Conservation (phyloP, 257 asterid species). For the Ligustrum vulgare region DNA sequence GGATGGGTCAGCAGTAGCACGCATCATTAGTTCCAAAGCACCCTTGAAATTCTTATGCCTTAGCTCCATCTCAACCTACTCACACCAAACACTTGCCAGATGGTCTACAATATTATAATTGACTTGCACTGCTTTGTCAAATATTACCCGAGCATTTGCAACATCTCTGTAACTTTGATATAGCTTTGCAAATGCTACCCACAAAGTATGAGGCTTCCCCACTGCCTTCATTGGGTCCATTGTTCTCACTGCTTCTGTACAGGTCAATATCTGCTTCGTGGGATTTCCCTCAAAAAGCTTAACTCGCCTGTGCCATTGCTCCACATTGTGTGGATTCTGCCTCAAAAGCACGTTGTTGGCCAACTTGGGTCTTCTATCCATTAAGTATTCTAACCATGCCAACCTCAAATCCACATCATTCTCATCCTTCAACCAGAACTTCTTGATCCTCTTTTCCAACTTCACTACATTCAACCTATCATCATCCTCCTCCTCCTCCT, state of each 20-base stretch:
- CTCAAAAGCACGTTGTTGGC: conserved; percentile 97
- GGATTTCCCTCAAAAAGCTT: conserved; percentile 92
- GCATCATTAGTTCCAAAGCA: conserved; percentile 87
- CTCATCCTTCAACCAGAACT: conserved; percentile 78
- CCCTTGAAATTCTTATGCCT: conserved; percentile 85
- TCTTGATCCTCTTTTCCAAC: conserved; percentile 61
- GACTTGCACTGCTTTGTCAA: conserved; percentile 98
- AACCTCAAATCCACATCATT: conserved; percentile 87
- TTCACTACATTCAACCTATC: conserved; percentile 64
- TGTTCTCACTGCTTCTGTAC: conserved; percentile 93
- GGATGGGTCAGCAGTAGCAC: conserved; percentile 98
- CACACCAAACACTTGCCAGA: conserved; percentile 95
- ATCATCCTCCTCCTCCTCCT: conserved; percentile 45
- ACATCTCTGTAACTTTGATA: conserved; percentile 78
- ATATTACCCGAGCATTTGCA: conserved; percentile 83
- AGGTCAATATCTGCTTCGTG: conserved; percentile 80
- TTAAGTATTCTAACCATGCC: conserved; percentile 81
- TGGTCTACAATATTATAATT: conserved; percentile 85
- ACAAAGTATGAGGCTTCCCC: conserved; percentile 93
- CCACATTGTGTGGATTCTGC: conserved; percentile 95
- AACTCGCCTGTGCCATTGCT: conserved; percentile 95
- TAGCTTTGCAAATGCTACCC: conserved; percentile 94
- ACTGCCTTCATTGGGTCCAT: conserved; percentile 97
- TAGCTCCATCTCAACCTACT: conserved; percentile 99
- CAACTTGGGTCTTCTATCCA: conserved; percentile 98